These are phyloP conservation scores for Neonectria ditissima DNA, from an alignment of 2,329 filamentous ascomycete species.

Conservation along the genomic window DNA sequence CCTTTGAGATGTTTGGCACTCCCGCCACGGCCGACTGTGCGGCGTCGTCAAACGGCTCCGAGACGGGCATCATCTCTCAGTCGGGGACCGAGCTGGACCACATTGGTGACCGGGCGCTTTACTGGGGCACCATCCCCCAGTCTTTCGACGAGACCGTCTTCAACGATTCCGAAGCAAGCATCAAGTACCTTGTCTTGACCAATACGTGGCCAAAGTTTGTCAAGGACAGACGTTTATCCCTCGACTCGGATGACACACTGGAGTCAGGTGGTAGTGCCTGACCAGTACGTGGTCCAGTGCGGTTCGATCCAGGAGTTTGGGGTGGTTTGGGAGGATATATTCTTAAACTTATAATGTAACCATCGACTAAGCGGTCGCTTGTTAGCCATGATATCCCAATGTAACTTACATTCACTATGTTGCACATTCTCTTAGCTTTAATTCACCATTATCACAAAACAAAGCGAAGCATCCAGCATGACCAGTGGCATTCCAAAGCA, in stretches of 20 bases:
- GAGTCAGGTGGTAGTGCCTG: slow-evolving; percentile 34
- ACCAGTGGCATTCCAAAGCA: too few relatives aligned
- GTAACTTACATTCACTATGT: background rate
- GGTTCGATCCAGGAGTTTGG: background rate
- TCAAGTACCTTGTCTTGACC: slow-evolving; percentile 76
- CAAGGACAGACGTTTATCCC: slow-evolving; percentile 53
- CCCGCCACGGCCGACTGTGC: slow-evolving; percentile 39
- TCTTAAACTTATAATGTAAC: background rate
- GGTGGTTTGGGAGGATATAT: background rate
- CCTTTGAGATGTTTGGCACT: slow-evolving; percentile 54
- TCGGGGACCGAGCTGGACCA: slow-evolving; percentile 32
- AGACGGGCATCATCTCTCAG: slow-evolving; percentile 39
- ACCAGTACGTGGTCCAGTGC: background rate
- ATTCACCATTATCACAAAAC: too few relatives aligned
- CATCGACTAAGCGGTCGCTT: background rate
- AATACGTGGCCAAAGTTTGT: slow-evolving; percentile 77
- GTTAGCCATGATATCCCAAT: background rate
- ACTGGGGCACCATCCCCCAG: slow-evolving; percentile 60
- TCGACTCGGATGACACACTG: slow-evolving; percentile 44
- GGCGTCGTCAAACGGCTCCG: slow-evolving; percentile 33
- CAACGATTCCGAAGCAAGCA: slow-evolving; percentile 68
- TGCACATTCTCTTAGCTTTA: background rate
- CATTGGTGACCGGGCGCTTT: slow-evolving; percentile 47
- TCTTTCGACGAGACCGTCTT: slow-evolving; percentile 68
- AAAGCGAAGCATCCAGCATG: too few relatives aligned